A percentile compares a stretch with the other conserved stretches of the same genome.
Evolutionary conservation across 805 yeast genomes (phyloP).

Genomic region (Candida methanosorbosa): DNA sequence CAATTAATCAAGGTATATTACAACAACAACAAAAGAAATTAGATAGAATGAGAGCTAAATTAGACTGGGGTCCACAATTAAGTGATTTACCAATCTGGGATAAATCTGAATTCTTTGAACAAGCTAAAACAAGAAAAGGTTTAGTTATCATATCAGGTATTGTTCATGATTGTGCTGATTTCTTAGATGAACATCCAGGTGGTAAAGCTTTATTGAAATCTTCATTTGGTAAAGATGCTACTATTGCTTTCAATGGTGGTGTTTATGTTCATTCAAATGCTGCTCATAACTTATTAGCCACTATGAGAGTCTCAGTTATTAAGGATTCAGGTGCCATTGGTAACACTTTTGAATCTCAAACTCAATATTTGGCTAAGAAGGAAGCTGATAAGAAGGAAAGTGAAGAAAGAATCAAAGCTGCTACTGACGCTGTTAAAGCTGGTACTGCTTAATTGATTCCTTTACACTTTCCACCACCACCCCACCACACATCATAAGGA

Average conservation of each 20-base stretch:
- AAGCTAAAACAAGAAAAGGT: constrained; percentile 42
- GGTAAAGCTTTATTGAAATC: constrained; percentile 66
- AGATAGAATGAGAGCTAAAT: constrained; percentile 47
- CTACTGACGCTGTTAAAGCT: too few species aligned
- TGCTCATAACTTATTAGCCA: constrained; percentile 74
- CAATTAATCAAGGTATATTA: constrained; percentile 71
- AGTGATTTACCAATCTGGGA: constrained; percentile 69
- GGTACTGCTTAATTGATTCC: too few species aligned
- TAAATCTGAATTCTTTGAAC: constrained; percentile 46
- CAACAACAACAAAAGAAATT: constrained; percentile 81
- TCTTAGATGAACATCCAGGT: constrained; percentile 77
- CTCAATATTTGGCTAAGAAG: constrained; percentile 15
- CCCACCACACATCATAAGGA: too few species aligned
- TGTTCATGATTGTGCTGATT: constrained; percentile 64
- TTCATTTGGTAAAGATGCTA: constrained; percentile 74
- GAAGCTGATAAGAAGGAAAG: too few species aligned
- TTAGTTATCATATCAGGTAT: constrained; percentile 69
- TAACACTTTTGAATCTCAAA: constrained; percentile 45
- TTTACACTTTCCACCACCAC: too few species aligned
- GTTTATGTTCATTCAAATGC: constrained; percentile 82
- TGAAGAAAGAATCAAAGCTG: too few species aligned
- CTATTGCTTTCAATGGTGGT: constrained; percentile 79
- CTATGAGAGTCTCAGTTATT: constrained; percentile 75
- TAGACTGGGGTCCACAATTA: constrained; percentile 72
- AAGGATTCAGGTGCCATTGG: constrained; percentile 54